Conservation (phyloP, 2,329 filamentous ascomycete species). For the Tolypocladium nubicola region DNA sequence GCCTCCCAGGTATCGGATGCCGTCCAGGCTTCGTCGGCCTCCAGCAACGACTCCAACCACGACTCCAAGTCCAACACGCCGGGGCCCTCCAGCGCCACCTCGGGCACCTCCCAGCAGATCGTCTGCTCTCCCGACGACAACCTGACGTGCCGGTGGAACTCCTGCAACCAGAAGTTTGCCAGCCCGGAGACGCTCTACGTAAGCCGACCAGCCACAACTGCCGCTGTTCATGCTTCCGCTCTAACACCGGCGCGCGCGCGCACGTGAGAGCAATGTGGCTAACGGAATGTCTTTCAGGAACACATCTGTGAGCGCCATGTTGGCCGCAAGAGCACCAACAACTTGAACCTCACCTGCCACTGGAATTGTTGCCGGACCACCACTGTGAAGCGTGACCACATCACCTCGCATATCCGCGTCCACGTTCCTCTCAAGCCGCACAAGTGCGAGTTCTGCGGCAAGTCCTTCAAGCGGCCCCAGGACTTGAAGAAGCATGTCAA, state of each 20-base stretch:
- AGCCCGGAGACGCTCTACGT: constrained; percentile 51
- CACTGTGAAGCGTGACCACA: constrained; percentile 97
- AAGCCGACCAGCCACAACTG: constrained; percentile 17
- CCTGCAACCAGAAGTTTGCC: constrained; percentile 47
- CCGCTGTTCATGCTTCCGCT: neutral
- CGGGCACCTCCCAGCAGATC: constrained; percentile 31
- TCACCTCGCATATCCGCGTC: constrained; percentile 96
- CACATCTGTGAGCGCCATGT: constrained; percentile 98
- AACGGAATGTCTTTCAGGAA: constrained; percentile 46
- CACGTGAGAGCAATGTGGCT: neutral
- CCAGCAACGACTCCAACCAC: constrained; percentile 18
- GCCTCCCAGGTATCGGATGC: constrained; percentile 18
- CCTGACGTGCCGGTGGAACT: constrained; percentile 50
- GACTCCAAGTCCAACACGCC: constrained; percentile 44
- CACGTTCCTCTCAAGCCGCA: constrained; percentile 98
- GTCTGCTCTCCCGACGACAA: constrained; percentile 35
- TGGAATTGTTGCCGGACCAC: constrained; percentile 96
- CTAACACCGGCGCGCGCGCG: neutral
- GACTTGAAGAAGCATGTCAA: constrained; percentile 99
- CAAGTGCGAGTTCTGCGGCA: constrained; percentile 97
- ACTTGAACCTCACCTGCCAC: constrained; percentile 91
- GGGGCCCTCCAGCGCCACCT: constrained; percentile 37
- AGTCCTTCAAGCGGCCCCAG: constrained; percentile 97
- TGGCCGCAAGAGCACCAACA: constrained; percentile 97
- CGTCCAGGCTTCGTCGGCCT: constrained; percentile 8